phyloP scores from a whole-genome alignment of 2,329 filamentous ascomycete genomes.

The Juglanconis sp. region DNA sequence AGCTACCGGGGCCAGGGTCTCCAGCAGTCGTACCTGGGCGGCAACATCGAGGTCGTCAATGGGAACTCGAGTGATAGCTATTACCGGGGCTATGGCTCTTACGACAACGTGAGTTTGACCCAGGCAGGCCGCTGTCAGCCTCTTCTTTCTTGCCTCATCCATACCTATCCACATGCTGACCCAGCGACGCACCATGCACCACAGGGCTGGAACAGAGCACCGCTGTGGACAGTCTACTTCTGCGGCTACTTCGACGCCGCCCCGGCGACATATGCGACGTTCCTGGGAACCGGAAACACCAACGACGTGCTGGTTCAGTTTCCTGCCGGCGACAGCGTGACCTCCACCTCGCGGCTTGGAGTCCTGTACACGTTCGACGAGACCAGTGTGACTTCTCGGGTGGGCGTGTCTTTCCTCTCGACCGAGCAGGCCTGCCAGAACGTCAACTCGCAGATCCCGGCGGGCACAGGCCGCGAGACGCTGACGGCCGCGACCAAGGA shows the following conservation, averaged over 20 bases:
- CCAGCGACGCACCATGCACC: background rate
- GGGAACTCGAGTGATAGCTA: slow-evolving; percentile 52
- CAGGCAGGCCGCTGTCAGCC: too few relatives aligned
- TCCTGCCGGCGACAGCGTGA: slow-evolving; percentile 29
- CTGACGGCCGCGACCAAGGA: slow-evolving; percentile 46
- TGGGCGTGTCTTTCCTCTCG: slow-evolving; percentile 69
- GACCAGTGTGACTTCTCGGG: slow-evolving; percentile 49
- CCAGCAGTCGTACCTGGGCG: slow-evolving; percentile 61
- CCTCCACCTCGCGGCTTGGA: slow-evolving; percentile 40
- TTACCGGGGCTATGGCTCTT: slow-evolving; percentile 60
- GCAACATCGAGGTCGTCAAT: slow-evolving; percentile 50
- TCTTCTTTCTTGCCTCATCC: too few relatives aligned
- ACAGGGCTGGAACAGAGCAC: slow-evolving; percentile 61
- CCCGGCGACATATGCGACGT: slow-evolving; percentile 42
- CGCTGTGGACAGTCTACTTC: slow-evolving; percentile 60
- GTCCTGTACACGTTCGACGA: slow-evolving; percentile 54
- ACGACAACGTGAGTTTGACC: slow-evolving; percentile 50
- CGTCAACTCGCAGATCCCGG: slow-evolving; percentile 54
- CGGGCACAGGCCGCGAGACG: slow-evolving; percentile 36
- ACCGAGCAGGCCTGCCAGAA: slow-evolving; percentile 56
- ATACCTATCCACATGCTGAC: too few relatives aligned
- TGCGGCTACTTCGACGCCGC: slow-evolving; percentile 56
- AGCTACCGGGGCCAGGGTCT: slow-evolving; percentile 59
- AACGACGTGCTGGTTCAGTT: slow-evolving; percentile 31
- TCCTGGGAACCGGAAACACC: slow-evolving; percentile 34